Base-by-base conservation (phyloP, 495 filamentous ascomycete species). In the Pseudoneurospora amorphoporcata region DNA sequence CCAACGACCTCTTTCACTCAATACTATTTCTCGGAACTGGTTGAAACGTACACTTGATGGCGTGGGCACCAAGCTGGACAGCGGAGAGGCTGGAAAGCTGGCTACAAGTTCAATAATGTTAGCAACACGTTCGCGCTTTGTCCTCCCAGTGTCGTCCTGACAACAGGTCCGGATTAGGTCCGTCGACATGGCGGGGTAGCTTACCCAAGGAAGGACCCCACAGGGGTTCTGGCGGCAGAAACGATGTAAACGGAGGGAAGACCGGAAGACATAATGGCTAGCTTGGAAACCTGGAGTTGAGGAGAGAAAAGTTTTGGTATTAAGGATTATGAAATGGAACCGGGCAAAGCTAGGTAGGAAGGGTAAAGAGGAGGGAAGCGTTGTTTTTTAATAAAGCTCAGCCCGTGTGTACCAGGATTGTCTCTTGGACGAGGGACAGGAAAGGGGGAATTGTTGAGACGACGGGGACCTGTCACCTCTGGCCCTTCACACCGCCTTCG, bases 191-290 rank as follows among this genome's bases (percentile, higher is more conserved):
- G 73, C 71, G 72, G 75, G 76, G 74, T 69, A 72, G 38, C 76
- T 74, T 41, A 97, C 94, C 95, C 95, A 73, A 95, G 88, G 82
- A 99, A 99, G 70, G 91, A 92, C 77, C 95, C 95, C 75, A 97
- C 87, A 53, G 95, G 95, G 58, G 95, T 98, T 80, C 95, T 89
- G 75, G 90, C 92, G 75, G 90, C 89, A 61, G 95, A 94, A 76
- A 98, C 94, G 81, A 99, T 98, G 84, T 98, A 99, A 70, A 99
- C 95, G 37, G 93, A 86, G 75, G 93, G 90, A 74, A 92, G 87
- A 47, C 74, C 72, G 53, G 79, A 35, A 35, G 53, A 65, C 53
- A 65, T 65, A 14, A 65, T 65, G 53, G 53, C 53, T 37, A 65
- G 12, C 12, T 65, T 65, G 6, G 29, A 35, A 35, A 17, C 29